Evolutionary conservation across 1,284 basidiomycete species (phyloP).

Genomic region (Apiotrichum porosum): DNA sequence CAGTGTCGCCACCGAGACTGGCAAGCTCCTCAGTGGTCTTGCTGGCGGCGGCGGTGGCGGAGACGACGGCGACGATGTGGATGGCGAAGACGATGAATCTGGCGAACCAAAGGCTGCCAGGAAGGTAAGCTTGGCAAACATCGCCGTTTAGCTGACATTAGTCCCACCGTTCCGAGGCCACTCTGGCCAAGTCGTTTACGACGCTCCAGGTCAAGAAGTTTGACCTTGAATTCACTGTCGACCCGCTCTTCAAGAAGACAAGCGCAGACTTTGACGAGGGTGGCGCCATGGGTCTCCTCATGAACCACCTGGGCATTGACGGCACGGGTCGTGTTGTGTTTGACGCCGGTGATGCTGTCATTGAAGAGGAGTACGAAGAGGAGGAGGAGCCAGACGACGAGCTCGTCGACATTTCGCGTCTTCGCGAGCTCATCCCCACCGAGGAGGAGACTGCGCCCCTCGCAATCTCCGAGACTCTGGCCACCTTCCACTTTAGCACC

Average conservation of each 20-base stretch:
- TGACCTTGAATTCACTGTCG: conserved; percentile 91
- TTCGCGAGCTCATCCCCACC: conserved; percentile 69
- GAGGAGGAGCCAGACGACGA: conserved; percentile 55
- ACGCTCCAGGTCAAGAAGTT: conserved; percentile 87
- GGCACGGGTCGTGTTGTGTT: conserved; percentile 86
- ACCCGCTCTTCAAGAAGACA: conserved; percentile 96
- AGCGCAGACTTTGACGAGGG: conserved; percentile 98
- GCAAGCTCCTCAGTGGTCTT: conserved; percentile 88
- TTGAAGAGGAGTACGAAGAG: conserved; percentile 68
- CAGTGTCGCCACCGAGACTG: conserved; percentile 93
- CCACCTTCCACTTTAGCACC: conserved; percentile 70
- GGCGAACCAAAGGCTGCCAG: conserved; percentile 34
- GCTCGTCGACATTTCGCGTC: conserved; percentile 54
- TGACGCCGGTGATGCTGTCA: conserved; percentile 85
- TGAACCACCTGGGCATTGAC: conserved; percentile 87
- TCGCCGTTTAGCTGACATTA: conserved; percentile 38
- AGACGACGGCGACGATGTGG: conserved; percentile 26
- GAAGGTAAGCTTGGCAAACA: conserved; percentile 35
- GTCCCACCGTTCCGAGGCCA: conserved; percentile 65
- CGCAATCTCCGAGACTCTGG: conserved; percentile 72
- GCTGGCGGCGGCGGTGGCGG: conserved; percentile 52
- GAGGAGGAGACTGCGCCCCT: conserved; percentile 60
- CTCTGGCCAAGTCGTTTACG: conserved; percentile 74
- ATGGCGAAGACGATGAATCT: conserved; percentile 44
- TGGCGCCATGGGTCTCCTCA: conserved; percentile 85